Evolutionary conservation across 1,284 basidiomycete species (phyloP), one percentile per base, ranked within the genome.

Genomic region (Cystobasidium slooffiae): DNA sequence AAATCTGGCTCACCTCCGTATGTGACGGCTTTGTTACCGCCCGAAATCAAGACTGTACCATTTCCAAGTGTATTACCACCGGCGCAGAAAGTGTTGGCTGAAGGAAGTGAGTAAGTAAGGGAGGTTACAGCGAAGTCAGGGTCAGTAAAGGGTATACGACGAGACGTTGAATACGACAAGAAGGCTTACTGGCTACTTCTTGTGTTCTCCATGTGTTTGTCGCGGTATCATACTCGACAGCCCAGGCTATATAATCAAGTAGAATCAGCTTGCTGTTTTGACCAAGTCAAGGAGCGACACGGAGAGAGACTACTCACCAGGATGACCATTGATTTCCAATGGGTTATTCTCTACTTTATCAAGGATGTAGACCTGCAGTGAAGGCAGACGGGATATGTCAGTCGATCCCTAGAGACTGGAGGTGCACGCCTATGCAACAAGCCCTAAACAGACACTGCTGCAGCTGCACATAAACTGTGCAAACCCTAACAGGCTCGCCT

Each of bases 1-100:
- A n/a, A n/a, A n/a, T n/a, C n/a, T 16, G 7, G 24, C 63, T 6
- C 20, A 66, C 64, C 64, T 20, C 89, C 89, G n/a, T 86, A 87
- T 4, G 88, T 88, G 58, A 94, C 85, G 20, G 92, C 91, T 73
- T 89, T 88, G 80, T 93, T 93, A 12, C 89, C 90, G 75, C 88
- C 90, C 76, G 89, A 87, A 2, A 88, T 88, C 46, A 85, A 84
- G 85, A 84, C 85, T 8, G 83, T 84, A 3, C 86, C 86, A 78
- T 86, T 85, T 7, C 70, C 70, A 24, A 73, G 70, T 18, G 49
- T 52, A 53, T 70, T 70, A 10, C 68, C 68, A 22, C 68, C 68
- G 53, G 69, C 69, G 51, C 69, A 72, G 69, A 72, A 72, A 52
- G 69, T 72, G 43, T 72, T 72, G 58, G 69, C 61, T 63, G 44